These are phyloP conservation scores for Starmera stellimalicola DNA, from an alignment of 1,139 yeast genomes.

Conservation along the genomic window DNA sequence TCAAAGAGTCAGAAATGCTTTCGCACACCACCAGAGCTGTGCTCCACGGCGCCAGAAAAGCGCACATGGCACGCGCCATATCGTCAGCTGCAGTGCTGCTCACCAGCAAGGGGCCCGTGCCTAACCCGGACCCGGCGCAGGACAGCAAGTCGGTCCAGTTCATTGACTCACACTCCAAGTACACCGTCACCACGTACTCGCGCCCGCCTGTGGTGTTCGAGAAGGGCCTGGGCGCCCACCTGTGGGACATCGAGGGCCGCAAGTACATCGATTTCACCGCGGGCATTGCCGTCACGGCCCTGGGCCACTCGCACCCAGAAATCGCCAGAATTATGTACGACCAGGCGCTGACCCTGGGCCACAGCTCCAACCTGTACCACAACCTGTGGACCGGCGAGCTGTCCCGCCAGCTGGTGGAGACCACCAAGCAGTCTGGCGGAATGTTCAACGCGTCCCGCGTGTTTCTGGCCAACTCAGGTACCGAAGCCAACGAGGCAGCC, in stretches of 20 bases:
- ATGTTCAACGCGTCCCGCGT: constrained; percentile 74
- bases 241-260: constrained; percentile 71
- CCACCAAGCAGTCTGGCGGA: constrained; percentile 65
- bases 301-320: constrained; percentile 79
- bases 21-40: no score
- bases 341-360: constrained; percentile 68
- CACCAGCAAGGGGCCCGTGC: no score
- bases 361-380: constrained; percentile 78
- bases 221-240: constrained; percentile 62
- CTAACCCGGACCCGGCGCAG: no score
- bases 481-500: constrained; percentile 98
- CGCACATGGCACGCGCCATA: no score
- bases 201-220: constrained; percentile 66
- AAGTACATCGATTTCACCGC: constrained; percentile 86
- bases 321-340: constrained; percentile 60
- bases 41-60: no score
- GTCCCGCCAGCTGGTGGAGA: constrained; percentile 58
- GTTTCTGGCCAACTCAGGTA: constrained; percentile 88
- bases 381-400: constrained; percentile 79
- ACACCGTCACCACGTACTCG: constrained; percentile 72
- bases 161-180: constrained; percentile 36
- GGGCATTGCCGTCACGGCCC: constrained; percentile 93
- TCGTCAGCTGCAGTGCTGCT: no score
- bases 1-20: not conserved
- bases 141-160: no score